Evolutionary conservation across 2,329 filamentous ascomycete species (phyloP).

Genomic region (Zalaria obscura): DNA sequence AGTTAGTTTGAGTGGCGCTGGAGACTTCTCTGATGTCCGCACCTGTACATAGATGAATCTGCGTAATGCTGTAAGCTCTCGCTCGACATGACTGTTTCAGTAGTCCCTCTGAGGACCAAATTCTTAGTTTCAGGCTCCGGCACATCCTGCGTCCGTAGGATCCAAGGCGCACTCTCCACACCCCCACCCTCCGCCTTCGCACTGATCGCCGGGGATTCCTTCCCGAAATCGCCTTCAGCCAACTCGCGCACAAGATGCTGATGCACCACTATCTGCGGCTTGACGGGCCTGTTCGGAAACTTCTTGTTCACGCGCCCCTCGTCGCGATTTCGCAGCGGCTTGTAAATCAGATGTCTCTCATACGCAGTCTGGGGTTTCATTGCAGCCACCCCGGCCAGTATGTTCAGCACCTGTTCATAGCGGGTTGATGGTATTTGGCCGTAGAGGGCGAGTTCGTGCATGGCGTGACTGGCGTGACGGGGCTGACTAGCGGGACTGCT

Average conservation of each 20-base stretch:
- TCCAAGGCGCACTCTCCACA: constrained; percentile 6
- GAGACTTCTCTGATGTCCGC: too few species aligned
- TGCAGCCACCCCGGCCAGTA: constrained; percentile 46
- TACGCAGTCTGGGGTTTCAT: constrained; percentile 42
- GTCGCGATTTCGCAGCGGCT: constrained; percentile 28
- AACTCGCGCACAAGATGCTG: constrained; percentile 12
- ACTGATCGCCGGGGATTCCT: neutral
- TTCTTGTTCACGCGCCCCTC: constrained; percentile 24
- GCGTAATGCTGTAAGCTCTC: neutral
- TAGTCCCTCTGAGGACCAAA: constrained; percentile 5
- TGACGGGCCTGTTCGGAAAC: constrained; percentile 9
- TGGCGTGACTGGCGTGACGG: constrained; percentile 12
- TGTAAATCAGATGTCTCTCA: constrained; percentile 45
- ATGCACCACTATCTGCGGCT: constrained; percentile 4
- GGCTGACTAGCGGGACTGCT: too few species aligned
- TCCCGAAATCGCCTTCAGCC: constrained; percentile 20
- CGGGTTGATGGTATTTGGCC: constrained; percentile 42
- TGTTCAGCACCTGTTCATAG: constrained; percentile 46
- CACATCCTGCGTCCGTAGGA: constrained; percentile 4
- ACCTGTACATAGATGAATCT: neutral
- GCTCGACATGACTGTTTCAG: constrained; percentile 2
- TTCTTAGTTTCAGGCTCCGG: constrained; percentile 8
- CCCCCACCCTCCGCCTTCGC: constrained; percentile 6
- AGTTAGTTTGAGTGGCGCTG: constrained; percentile 6
- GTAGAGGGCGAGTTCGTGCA: constrained; percentile 51